Evolutionary conservation across 2,329 filamentous ascomycete genomes (phyloP).

Genomic region (Ceratocystis variospora): DNA sequence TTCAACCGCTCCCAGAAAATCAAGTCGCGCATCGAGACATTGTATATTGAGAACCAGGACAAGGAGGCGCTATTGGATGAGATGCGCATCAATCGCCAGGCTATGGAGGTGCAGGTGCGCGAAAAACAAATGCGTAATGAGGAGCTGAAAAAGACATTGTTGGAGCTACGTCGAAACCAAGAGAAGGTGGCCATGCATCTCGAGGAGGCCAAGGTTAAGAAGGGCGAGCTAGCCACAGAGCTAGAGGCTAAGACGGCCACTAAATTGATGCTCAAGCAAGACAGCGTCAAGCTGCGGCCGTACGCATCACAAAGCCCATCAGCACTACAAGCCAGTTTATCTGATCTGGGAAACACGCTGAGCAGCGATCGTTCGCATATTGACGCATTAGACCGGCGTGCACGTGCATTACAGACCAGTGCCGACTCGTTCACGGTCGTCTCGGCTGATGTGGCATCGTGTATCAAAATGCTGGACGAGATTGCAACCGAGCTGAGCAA

Average conservation of each 20-base stretch:
- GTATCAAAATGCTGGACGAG: slow-evolving; percentile 80
- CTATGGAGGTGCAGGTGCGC: slow-evolving; percentile 66
- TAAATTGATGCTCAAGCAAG: slow-evolving; percentile 60
- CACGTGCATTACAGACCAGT: slow-evolving; percentile 82
- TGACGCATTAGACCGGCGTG: slow-evolving; percentile 71
- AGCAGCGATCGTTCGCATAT: slow-evolving; percentile 70
- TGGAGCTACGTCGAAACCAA: slow-evolving; percentile 70
- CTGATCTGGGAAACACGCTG: slow-evolving; percentile 68
- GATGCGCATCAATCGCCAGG: slow-evolving; percentile 64
- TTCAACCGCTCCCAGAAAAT: slow-evolving; percentile 81
- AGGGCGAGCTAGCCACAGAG: slow-evolving; percentile 56
- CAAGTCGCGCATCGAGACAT: slow-evolving; percentile 72
- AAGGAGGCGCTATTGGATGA: slow-evolving; percentile 68
- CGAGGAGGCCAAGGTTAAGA: slow-evolving; percentile 70
- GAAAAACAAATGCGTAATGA: slow-evolving; percentile 80
- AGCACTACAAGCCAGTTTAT: slow-evolving; percentile 65
- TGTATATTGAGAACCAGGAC: slow-evolving; percentile 76
- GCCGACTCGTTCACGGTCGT: slow-evolving; percentile 80
- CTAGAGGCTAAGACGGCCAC: slow-evolving; percentile 59
- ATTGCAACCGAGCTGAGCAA: slow-evolving; percentile 71
- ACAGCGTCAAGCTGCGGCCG: slow-evolving; percentile 76
- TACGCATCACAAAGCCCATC: slow-evolving; percentile 85
- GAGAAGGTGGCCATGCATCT: slow-evolving; percentile 70
- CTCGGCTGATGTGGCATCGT: slow-evolving; percentile 69
- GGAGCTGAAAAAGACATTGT: slow-evolving; percentile 66